These are phyloP conservation scores for Eurotiales sp. DNA, from an alignment of 2,329 filamentous ascomycete genomes.

Conservation along the genomic window DNA sequence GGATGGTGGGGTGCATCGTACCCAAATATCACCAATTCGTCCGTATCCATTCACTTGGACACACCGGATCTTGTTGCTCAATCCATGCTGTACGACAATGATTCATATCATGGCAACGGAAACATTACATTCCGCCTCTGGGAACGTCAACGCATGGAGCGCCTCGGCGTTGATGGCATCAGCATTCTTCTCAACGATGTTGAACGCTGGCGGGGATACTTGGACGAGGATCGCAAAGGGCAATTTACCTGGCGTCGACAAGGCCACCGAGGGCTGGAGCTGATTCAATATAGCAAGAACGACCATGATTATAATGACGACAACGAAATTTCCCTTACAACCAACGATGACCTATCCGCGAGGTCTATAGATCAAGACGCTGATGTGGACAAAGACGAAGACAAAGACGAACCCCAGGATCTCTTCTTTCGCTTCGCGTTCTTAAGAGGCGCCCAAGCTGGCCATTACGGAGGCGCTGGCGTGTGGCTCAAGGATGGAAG, in stretches of 20 bases:
- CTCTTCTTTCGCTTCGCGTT: conserved; percentile 48
- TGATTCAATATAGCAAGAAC: conserved; percentile 16
- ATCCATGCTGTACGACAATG: conserved; percentile 16
- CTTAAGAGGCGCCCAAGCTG: conserved; percentile 38
- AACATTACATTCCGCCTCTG: conserved; percentile 46
- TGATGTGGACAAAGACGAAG: conserved; percentile 16
- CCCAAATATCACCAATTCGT: conserved; percentile 52
- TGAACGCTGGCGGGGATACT: conserved; percentile 56
- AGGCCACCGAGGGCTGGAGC: conserved; percentile 37
- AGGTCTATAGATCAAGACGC: conserved; percentile 3
- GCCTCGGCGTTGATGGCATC: conserved; percentile 51
- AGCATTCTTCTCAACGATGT: conserved; percentile 62
- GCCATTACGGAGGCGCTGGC: conserved; percentile 36
- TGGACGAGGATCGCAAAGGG: conserved; percentile 46
- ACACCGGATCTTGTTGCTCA: conserved; percentile 7
- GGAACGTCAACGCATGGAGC: conserved; percentile 36
- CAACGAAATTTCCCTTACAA: neutral
- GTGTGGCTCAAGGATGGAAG: conserved; percentile 37
- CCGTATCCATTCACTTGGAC: conserved; percentile 44
- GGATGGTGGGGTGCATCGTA: conserved; percentile 42
- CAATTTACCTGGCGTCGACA: conserved; percentile 51
- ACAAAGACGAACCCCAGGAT: conserved; percentile 33
- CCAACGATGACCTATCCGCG: conserved; percentile 9
- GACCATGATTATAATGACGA: neutral
- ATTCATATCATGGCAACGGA: conserved; percentile 36